These are phyloP conservation scores for Eucalyptus urophylla DNA, from an alignment of 345 rosid genomes.

Conservation along the genomic window DNA sequence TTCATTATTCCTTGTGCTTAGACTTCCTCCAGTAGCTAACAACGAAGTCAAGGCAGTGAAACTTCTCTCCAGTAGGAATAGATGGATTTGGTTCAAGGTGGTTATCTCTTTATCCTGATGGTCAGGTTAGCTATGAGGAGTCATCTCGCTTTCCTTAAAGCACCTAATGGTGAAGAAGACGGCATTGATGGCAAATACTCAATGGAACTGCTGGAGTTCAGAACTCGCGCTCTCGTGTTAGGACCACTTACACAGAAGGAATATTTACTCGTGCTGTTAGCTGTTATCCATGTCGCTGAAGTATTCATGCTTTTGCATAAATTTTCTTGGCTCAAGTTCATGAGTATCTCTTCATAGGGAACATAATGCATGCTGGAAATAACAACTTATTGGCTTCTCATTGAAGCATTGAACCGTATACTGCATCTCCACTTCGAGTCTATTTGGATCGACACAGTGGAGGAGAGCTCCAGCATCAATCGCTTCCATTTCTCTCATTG, in stretches of 20 bases:
- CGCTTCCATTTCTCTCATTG: not conserved
- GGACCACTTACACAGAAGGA: not conserved
- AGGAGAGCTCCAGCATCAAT: not conserved
- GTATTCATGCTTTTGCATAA: not conserved
- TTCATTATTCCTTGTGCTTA: not conserved
- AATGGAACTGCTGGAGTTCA: too few relatives aligned
- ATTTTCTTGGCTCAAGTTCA: not conserved
- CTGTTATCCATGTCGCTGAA: not conserved
- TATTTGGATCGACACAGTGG: not conserved
- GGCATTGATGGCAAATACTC: not conserved
- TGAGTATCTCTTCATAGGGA: not conserved
- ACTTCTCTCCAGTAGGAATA: not conserved
- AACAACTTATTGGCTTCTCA: not conserved
- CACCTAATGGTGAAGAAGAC: not conserved
- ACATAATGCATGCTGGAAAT: not conserved
- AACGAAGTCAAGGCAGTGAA: not conserved
- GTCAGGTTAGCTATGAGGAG: not conserved
- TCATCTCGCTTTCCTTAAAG: not conserved
- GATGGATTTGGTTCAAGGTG: not conserved
- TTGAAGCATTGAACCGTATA: not conserved
- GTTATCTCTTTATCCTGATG: not conserved
- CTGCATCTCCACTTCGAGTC: not conserved
- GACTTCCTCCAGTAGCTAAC: not conserved
- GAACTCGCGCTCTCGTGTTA: not conserved
- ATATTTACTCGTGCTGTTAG: not conserved